These are phyloP conservation scores for Chaetomium fimeti DNA, from an alignment of 495 filamentous ascomycete genomes.

Conservation along the genomic window DNA sequence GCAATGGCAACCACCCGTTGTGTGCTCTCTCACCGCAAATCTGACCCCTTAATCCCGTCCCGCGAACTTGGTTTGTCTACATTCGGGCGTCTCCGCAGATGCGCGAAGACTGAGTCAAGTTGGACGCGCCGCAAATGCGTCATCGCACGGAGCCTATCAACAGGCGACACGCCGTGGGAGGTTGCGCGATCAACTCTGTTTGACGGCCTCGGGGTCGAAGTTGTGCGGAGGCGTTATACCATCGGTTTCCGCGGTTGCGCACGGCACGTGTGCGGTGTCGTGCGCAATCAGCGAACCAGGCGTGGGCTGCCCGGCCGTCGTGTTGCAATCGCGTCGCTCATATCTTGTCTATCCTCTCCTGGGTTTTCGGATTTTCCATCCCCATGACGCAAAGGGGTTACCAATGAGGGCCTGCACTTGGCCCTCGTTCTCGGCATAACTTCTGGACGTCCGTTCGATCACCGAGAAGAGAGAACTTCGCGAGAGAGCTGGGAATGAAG, in stretches of 20 bases:
- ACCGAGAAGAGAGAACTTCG: neutral
- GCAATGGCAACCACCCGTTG: slow-evolving; percentile 2
- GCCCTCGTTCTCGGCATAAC: neutral
- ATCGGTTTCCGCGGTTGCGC: slow-evolving; percentile 8
- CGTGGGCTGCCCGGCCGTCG: no score
- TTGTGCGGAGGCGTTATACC: neutral
- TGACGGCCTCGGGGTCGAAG: neutral
- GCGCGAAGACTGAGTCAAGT: neutral
- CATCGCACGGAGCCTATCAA: slow-evolving; percentile 13
- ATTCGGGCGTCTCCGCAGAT: neutral
- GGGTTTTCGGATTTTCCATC: no score
- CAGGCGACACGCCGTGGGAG: slow-evolving; percentile 13
- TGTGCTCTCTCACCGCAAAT: slow-evolving; percentile 10
- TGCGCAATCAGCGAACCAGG: neutral
- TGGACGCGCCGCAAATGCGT: neutral
- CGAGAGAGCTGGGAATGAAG: neutral
- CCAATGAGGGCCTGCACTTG: neutral
- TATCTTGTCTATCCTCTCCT: neutral
- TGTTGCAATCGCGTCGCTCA: no score
- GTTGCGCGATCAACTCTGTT: neutral
- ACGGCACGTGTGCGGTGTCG: neutral
- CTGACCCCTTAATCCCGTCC: neutral
- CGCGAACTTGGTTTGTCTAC: neutral
- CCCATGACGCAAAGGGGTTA: neutral
- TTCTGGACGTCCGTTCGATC: neutral